phyloP scores from a whole-genome alignment of 345 rosid genomes.

The Euphorbia tirucalli region DNA sequence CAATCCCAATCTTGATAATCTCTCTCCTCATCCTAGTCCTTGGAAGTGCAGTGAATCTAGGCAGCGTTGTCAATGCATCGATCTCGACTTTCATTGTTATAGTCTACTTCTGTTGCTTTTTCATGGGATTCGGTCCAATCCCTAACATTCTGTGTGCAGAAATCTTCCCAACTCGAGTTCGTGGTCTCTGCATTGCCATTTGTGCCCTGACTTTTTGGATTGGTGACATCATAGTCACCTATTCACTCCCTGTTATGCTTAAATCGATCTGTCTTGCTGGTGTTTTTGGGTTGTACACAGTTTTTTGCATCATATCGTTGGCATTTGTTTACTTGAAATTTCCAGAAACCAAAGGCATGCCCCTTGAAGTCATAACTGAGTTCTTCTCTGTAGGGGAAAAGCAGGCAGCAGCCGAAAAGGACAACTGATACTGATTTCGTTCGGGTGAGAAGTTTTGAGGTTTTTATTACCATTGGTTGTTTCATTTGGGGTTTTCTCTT shows the following conservation, averaged over 20 bases:
- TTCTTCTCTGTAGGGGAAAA: slow-evolving; percentile 84
- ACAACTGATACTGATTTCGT: slow-evolving; percentile 42
- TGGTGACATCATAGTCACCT: slow-evolving; percentile 75
- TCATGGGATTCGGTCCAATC: slow-evolving; percentile 95
- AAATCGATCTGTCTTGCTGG: slow-evolving; percentile 76
- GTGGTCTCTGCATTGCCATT: slow-evolving; percentile 87
- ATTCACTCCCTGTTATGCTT: slow-evolving; percentile 76
- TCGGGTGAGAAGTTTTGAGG: too few species aligned
- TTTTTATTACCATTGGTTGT: not conserved
- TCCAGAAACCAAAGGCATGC: slow-evolving; percentile 98
- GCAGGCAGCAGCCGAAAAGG: slow-evolving; percentile 51
- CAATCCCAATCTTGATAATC: slow-evolving; percentile 67
- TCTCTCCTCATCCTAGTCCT: slow-evolving; percentile 63
- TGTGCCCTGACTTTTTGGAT: slow-evolving; percentile 89
- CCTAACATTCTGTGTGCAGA: slow-evolving; percentile 95
- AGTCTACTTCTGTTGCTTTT: slow-evolving; percentile 84
- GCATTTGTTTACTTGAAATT: slow-evolving; percentile 72
- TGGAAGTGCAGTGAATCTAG: slow-evolving; percentile 50
- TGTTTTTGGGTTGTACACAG: slow-evolving; percentile 71
- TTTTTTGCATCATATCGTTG: slow-evolving; percentile 66
- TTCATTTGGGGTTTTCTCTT: slow-evolving; percentile 6
- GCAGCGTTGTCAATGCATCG: slow-evolving; percentile 52
- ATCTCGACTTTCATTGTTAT: slow-evolving; percentile 67
- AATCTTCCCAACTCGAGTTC: slow-evolving; percentile 91
- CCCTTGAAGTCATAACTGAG: slow-evolving; percentile 90